Base-by-base conservation (phyloP, 768 basidiomycete species). In the Hericium alpestre region DNA sequence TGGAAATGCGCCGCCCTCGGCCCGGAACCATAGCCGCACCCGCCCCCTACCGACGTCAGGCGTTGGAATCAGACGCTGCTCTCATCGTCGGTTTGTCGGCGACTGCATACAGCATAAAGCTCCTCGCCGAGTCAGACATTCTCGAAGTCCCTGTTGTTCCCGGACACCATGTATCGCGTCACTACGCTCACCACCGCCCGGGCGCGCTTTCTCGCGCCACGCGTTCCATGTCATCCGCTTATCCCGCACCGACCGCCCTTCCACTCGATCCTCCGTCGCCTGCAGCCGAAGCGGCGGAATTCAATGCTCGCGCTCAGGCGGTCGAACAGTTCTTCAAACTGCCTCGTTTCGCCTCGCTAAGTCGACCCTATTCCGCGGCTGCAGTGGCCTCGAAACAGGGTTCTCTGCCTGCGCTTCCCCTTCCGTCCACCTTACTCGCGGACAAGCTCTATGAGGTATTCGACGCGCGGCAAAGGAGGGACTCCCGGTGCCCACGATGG, bases 351-450 rank as follows among this genome's bases (percentile, higher is more conserved):
- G 71, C 76, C 23, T 72, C 72, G 58, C 79, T 90, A 55, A 84
- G 82, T 65, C 79, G 94, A 12, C 84, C 93, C 0, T 97, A 97
- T 71, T 74, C 86, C 4, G 78, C 93, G 4, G 79, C 80, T 27
- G 79, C 82, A 46, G 88, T 97, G 60, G 93, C 83, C 4, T 82
- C 87, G 20, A 94, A 96, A 72, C 92, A 95, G 65, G 94, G 94
- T 37, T 86, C 86, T 16, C 74, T 93, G 18, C 88, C 91, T 8
- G 81, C 90, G 16, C 73, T 86, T 15, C 86, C 89, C 4, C 79
- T 87, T 27, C 86, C 85, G 8, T 84, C 86, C 2, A 83, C 86
- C 8, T 68, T 90, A n/a, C 79, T 90, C 8, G 84, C 93, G 15
- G 80, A 92, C 74, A 95, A 95, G 71, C 78, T 97, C n/a, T 88